Evolutionary conservation across 2,329 filamentous ascomycete species (phyloP), one percentile per base, ranked within the genome.

Genomic region (Lachnum nothofagi): DNA sequence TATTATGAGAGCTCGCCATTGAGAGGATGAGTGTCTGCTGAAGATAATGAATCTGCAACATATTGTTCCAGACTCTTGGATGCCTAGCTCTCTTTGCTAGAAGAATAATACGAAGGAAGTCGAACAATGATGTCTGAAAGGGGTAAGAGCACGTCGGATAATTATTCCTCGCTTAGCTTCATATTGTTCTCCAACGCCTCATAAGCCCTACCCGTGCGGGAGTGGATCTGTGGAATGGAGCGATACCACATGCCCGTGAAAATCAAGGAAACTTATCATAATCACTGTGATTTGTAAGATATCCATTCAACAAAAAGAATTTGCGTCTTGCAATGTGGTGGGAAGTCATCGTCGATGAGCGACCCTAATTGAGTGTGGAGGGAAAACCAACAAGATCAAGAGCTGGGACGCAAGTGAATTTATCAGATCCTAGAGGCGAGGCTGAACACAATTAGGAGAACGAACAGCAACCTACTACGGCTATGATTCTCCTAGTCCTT

Each of bases 171-270:
- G 46, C 51, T 38, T 45, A 48, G 41, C 53, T 57, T 59, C 23
- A 49, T 57, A 59, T 59, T 59, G 57, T 59, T 59, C 57, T 57
- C 35, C n/a, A 29, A 55, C 47, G 48, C 55, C 47, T 45, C 45
- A 22, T 45, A 43, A 33, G 34, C 44, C 41, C 45, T 45, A 48
- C 44, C 34, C 34, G n/a, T 12, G 12, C 39, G 35, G 46, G 33
- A 44, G 34, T 37, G 17, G 19, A 37, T 37, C 12, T 37, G 5
- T 37, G 17, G 34, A 7, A 37, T 37, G 34, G 9, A 17, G 10
- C 19, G 34, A 37, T 17, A 37, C 34, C 5, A 17, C n/a, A 10
- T 8, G 6, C 16, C 6, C n/a, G 7, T 16, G 17, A 14, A 40
- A 25, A 9, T 5, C 37, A 40, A 40, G 12, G 37, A 37, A 17